These are phyloP conservation scores for Penicillium frequentans DNA, from an alignment of 2,329 filamentous ascomycete genomes.

Conservation along the genomic window DNA sequence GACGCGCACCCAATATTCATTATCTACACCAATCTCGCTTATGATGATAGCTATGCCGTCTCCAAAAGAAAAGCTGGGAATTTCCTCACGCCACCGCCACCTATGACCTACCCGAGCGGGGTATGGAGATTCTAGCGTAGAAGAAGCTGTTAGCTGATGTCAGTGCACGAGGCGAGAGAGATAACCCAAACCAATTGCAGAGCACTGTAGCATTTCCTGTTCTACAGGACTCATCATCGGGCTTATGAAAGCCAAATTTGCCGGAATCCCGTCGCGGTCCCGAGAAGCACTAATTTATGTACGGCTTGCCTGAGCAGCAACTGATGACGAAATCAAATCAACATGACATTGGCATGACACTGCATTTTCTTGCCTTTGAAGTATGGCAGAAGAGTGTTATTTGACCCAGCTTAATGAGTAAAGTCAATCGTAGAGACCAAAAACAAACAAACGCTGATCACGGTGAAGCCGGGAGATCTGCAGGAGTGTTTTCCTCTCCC, in stretches of 20 bases:
- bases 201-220: background rate
- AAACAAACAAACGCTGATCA: background rate
- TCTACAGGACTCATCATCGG: background rate
- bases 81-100: slow-evolving; percentile 2
- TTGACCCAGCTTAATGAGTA: background rate
- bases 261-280: slow-evolving; percentile 15
- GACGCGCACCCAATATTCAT: background rate
- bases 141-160: background rate
- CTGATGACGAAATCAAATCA: background rate
- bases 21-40: background rate
- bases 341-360: background rate
- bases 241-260: background rate
- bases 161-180: slow-evolving; percentile 1
- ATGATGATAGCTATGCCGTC: background rate
- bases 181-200: slow-evolving; percentile 7
- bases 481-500: slow-evolving; percentile 6
- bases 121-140: background rate
- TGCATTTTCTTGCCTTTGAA: background rate
- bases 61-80: background rate
- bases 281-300: slow-evolving; percentile 8
- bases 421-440: background rate
- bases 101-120: slow-evolving; percentile 1
- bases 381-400: background rate
- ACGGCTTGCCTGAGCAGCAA: background rate
- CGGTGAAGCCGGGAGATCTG: background rate